Evolutionary conservation across 2,329 filamentous ascomycete genomes (phyloP).

Genomic region (Biscogniauxia sp.): DNA sequence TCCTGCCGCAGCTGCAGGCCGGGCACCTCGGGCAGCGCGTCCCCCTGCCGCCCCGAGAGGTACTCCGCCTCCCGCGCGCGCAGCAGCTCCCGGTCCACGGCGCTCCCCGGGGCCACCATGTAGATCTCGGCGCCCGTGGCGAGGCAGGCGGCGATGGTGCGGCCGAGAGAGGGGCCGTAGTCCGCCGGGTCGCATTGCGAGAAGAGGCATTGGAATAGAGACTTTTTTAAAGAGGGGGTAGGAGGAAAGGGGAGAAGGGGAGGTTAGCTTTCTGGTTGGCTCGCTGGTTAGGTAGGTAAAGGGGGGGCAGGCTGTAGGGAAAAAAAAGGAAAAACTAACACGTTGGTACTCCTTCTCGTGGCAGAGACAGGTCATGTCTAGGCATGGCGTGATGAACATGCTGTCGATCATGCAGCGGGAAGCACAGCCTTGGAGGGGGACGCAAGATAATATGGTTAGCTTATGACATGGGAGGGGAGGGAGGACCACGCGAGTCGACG

Average conservation of each 20-base stretch:
- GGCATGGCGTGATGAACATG: slow-evolving; percentile 32
- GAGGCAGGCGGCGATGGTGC: slow-evolving; percentile 30
- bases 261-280: too few species aligned
- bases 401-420: slow-evolving; percentile 32
- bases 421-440: slow-evolving; percentile 21
- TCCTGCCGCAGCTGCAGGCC: slow-evolving; percentile 29
- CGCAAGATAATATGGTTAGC: slow-evolving; percentile 7
- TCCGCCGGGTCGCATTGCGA: slow-evolving; percentile 30
- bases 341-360: slow-evolving; percentile 30
- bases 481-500: too few species aligned
- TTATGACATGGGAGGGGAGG: neutral
- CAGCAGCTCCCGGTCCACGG: slow-evolving; percentile 24
- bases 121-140: slow-evolving; percentile 30
- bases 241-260: neutral
- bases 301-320: neutral
- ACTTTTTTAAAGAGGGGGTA: slow-evolving; percentile 11
- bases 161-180: slow-evolving; percentile 29
- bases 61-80: slow-evolving; percentile 29
- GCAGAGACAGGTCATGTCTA: slow-evolving; percentile 31
- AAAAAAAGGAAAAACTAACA: too few species aligned
- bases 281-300: neutral
- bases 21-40: slow-evolving; percentile 25
- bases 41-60: slow-evolving; percentile 27
- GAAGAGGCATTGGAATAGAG: slow-evolving; percentile 33
- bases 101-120: slow-evolving; percentile 24